Conservation (phyloP, 148 eudicot species). For the Vaccinium macrocarpon region DNA sequence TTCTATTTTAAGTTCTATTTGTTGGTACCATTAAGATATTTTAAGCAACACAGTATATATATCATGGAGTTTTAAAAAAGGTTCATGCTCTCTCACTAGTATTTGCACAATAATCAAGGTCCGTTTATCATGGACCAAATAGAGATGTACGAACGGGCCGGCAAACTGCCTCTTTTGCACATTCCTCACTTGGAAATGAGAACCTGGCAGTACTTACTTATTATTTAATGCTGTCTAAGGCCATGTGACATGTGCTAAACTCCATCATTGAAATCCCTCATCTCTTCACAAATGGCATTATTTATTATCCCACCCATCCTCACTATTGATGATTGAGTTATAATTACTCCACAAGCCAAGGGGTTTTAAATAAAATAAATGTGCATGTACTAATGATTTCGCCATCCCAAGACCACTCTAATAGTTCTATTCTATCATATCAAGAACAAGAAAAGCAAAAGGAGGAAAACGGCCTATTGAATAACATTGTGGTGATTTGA, state of each 20-base stretch:
- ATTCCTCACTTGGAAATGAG: slow-evolving; percentile 3
- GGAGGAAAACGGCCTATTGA: too few relatives aligned
- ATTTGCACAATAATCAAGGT: too few relatives aligned
- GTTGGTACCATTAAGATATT: neutral
- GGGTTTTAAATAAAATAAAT: neutral
- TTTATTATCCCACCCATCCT: slow-evolving; percentile 8
- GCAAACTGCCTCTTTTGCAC: slow-evolving; percentile 12
- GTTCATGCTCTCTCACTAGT: neutral
- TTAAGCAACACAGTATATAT: neutral
- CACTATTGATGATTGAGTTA: neutral
- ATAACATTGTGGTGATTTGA: neutral
- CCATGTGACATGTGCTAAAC: slow-evolving; percentile 19
- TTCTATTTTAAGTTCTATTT: neutral
- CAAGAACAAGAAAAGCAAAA: neutral
- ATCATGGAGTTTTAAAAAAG: neutral
- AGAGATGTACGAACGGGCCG: slow-evolving; percentile 12
- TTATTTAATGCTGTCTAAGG: neutral
- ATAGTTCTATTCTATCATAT: neutral
- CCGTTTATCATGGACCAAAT: neutral
- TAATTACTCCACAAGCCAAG: neutral
- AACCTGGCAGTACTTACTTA: neutral
- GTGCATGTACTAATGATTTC: too few relatives aligned
- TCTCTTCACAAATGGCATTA: slow-evolving; percentile 1
- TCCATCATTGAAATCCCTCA: slow-evolving; percentile 2
- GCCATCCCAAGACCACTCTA: too few relatives aligned